A percentile compares a stretch with the other conserved stretches of the same genome.
Evolutionary conservation across 768 basidiomycete genomes (phyloP).

Genomic region (Collybia sp.): DNA sequence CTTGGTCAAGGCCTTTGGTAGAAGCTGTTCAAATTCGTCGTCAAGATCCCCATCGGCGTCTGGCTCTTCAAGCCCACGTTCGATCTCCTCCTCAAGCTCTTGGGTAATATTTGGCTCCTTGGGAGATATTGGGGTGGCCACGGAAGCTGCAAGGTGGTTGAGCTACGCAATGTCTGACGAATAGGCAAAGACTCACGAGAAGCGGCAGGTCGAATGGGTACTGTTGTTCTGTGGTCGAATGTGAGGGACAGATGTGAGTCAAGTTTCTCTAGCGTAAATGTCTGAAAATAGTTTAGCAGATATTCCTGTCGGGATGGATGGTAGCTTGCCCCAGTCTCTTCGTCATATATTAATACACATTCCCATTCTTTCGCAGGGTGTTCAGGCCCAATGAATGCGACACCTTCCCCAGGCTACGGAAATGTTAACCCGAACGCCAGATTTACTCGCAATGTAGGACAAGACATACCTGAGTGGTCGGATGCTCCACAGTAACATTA

Average conservation of each 20-base stretch:
- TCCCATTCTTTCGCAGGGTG: slow-evolving; percentile 61
- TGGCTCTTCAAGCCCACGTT: slow-evolving; percentile 18
- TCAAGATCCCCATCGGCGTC: slow-evolving; percentile 32
- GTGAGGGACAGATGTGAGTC: slow-evolving; percentile 58
- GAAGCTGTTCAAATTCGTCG: slow-evolving; percentile 38
- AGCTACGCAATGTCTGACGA: slow-evolving; percentile 1
- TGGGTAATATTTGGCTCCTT: slow-evolving; percentile 8
- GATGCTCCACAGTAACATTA: slow-evolving; percentile 58
- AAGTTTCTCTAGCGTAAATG: slow-evolving; percentile 70
- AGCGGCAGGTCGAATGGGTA: slow-evolving; percentile 16
- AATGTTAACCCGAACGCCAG: too few species aligned
- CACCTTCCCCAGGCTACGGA: slow-evolving; percentile 38
- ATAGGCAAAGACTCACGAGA: slow-evolving; percentile 25
- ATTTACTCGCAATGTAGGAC: too few species aligned
- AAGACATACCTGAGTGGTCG: slow-evolving; percentile 53
- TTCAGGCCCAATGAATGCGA: slow-evolving; percentile 56
- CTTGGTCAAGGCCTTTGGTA: slow-evolving; percentile 21
- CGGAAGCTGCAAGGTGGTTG: slow-evolving; percentile 8
- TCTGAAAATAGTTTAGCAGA: slow-evolving; percentile 32
- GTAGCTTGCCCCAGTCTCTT: slow-evolving; percentile 58
- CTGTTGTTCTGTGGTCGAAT: slow-evolving; percentile 41
- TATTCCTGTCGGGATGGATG: not conserved
- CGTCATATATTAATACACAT: slow-evolving; percentile 79
- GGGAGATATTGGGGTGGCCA: slow-evolving; percentile 17
- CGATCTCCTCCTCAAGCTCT: slow-evolving; percentile 19